Evolutionary conservation across 129 eudicot genomes (phyloP), one percentile per base, ranked within the genome.

Genomic region (Ambrosia artemisiifolia): DNA sequence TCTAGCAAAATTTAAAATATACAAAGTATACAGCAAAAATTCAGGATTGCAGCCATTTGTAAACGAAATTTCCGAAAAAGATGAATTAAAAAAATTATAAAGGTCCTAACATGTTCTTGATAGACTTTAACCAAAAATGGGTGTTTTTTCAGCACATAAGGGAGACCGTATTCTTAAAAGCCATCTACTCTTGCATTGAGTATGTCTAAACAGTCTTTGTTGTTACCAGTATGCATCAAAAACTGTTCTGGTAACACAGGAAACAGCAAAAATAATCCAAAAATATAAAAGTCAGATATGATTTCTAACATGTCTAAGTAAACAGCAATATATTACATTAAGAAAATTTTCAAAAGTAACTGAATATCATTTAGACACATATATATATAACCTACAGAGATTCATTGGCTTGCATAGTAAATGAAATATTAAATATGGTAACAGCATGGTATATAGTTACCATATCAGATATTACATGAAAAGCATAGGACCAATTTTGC

Each of bases 101-200:
- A 42, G 32, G 46, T 42, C 14, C 28, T 36, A 3, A 16, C 49
- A 63, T 19, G 7, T 16, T 6, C 28, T 36, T 63, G 69, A 63
- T 18, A n/a, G 14, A 16, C 69, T 36, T 38, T 11, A 35, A 14
- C 69, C 34, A 33, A 55, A 55, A 55, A 20, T 9, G 14, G 36
- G 63, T 56, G 34, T 13, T 61, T 64, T 64, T 24, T 24, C 50
- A 64, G 69, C 50, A 64, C 32, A 63, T 7, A 64, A 64, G 48
- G n/a, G n/a, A n/a, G 48, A 38, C 33, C 2, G 14, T 11, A 20
- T 19, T 65, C 28, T 42, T 43, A 11, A 18, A 65, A 42, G 54
- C 43, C 3, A 64, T 42, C 47, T 11, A 17, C 17, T 64, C 17
- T 18, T 18, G 36, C 51, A 65, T 17, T 12, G 16, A 65, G 33